Evolutionary conservation across 768 basidiomycete species (phyloP), one percentile per base, ranked within the genome.

Genomic region (Mycena leptocephala): DNA sequence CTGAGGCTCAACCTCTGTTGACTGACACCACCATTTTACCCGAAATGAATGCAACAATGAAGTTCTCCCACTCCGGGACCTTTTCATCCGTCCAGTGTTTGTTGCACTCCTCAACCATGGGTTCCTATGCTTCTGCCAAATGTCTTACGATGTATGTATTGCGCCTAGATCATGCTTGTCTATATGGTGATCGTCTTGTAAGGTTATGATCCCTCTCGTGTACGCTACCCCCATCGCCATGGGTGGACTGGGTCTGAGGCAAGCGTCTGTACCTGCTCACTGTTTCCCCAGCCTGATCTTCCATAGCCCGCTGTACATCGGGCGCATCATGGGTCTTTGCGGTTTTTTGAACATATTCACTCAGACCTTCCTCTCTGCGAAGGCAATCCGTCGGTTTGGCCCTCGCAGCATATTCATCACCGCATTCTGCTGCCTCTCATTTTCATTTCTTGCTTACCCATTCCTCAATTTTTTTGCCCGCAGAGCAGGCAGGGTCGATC

Each of bases 171-270:
- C 28, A 14, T 20, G 4, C 11, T 22, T 2, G 18, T 46, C 28
- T 16, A 14, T 10, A 16, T 39, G 6, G 3, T 62, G 22, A 62
- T 39, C 37, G 2, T 24, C 24, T 8, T 26, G n/a, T 33, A 24
- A 69, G 76, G 76, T 77, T 16, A n/a, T 78, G 8, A 68, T 68
- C 8, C 79, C 79, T 5, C 76, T 81, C 24, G 68, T 81, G 7
- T 81, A 79, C 62, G 87, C 89, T 24, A 92, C 90, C 0, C 90
- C 92, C 4, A 81, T 87, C 53, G 83, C 80, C 16, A 82, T 87
- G 8, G 91, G 92, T 28, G 91, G 91, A 0, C 87, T 91, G 24
- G 90, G 90, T 18, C 83, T 93, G 9, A 75, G 67, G 74, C 26
- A 18, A 20, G 67, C 41, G 9, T 26, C n/a, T 18, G 13, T 7